These are phyloP conservation scores for Apiotrichum mycotoxinovorans DNA, from an alignment of 1,284 basidiomycete genomes.

Conservation along the genomic window DNA sequence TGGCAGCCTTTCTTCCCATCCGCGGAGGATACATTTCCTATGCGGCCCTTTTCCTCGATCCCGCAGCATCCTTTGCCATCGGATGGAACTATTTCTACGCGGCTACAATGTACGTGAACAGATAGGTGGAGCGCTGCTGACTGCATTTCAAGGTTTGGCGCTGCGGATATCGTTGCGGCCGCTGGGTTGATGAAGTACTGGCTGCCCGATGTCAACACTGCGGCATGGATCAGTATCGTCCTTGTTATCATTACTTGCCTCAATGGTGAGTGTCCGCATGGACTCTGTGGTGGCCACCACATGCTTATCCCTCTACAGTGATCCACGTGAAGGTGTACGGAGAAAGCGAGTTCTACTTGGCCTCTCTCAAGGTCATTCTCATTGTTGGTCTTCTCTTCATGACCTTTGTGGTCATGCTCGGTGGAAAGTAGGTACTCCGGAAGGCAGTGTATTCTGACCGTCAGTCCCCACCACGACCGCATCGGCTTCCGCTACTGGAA, in stretches of 20 bases:
- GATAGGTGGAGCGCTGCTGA: too few relatives aligned
- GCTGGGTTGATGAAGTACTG: slow-evolving; percentile 28
- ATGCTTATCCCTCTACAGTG: too few relatives aligned
- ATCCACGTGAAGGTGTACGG: slow-evolving; percentile 19
- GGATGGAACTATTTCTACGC: slow-evolving; percentile 32
- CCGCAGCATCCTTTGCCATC: slow-evolving; percentile 7
- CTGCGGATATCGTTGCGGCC: slow-evolving; percentile 29
- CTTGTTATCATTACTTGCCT: slow-evolving; percentile 22
- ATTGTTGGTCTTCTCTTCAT: slow-evolving; percentile 26
- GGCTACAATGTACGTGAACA: slow-evolving; percentile 16
- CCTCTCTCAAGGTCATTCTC: slow-evolving; percentile 27
- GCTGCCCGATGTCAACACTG: slow-evolving; percentile 22
- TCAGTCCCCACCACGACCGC: slow-evolving; percentile 27
- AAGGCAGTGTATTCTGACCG: too few relatives aligned
- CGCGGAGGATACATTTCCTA: slow-evolving; percentile 20
- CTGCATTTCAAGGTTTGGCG: not conserved
- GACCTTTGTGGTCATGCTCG: slow-evolving; percentile 33
- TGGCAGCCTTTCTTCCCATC: slow-evolving; percentile 19
- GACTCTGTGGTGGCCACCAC: not conserved
- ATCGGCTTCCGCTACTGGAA: slow-evolving; percentile 35
- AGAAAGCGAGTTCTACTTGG: slow-evolving; percentile 22
- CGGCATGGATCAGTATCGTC: slow-evolving; percentile 22
- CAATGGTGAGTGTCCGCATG: slow-evolving; percentile 7
- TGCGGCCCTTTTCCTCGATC: slow-evolving; percentile 18
- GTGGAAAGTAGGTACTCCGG: slow-evolving; percentile 14